Evolutionary conservation across 2,329 filamentous ascomycete genomes (phyloP), one percentile per base, ranked within the genome.

Genomic region (Cladophialophora exuberans): DNA sequence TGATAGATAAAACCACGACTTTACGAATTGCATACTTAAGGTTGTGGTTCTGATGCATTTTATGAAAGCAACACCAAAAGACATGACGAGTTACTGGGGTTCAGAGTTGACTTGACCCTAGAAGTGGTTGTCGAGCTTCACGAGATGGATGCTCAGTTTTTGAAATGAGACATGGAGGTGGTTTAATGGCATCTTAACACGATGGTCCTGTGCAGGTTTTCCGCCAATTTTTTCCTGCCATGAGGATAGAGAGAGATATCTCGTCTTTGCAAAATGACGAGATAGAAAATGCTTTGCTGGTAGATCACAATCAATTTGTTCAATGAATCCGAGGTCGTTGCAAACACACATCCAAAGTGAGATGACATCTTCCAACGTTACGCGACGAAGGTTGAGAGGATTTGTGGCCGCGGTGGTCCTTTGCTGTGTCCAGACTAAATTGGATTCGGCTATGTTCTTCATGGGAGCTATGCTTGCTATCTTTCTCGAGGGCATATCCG

Each of bases 1-100:
- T 51, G 31, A 57, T 52, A 54, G 52, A 57, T 36, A 62, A 55
- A 54, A 43, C 56, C 54, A 62, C 53, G 51, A 50, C 54, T 36
- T 57, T 60, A 59, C 56, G 60, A 59, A 44, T 47, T 51, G 51
- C 56, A 62, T 57, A 53, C 46, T 41, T 35, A 22, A 44, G 31
- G 30, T 52, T 53, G 45, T 49, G 57, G 57, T 52, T 51, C 26
- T 50, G 49, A 52, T 20, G 57, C 57, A 57, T 60, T 54, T 45
- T 35, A 53, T 46, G 39, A 52, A 25, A 25, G 45, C 45, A 36
- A 51, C 41, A 23, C 18, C 22, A 18, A 53, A 60, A 54, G 45
- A 22, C 23, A 42, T 30, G 18, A 55, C 28, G 42, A 54, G 33
- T 39, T 39, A 43, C 56, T 48, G 31, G 49, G 45, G 44, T 39